These are phyloP conservation scores for Neonectria punicea DNA, from an alignment of 2,329 filamentous ascomycete species.

Conservation along the genomic window DNA sequence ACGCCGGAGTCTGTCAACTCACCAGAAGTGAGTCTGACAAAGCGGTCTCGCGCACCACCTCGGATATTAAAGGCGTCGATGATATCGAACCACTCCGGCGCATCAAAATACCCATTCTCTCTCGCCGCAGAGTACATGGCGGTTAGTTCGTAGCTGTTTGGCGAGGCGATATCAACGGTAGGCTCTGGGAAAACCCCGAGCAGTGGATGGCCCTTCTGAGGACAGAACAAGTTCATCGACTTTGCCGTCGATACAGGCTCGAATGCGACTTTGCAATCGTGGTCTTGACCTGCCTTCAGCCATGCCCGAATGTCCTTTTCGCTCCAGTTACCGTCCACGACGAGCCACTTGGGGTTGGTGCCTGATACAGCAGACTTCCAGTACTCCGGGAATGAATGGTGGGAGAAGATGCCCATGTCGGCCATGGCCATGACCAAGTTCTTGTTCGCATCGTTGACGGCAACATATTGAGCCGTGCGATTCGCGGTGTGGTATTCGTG, in stretches of 20 bases:
- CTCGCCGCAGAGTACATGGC: constrained; percentile 81
- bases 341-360: constrained; percentile 76
- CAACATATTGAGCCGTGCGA: constrained; percentile 90
- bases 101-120: constrained; percentile 73
- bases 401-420: constrained; percentile 88
- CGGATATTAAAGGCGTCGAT: constrained; percentile 84
- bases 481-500: constrained; percentile 60
- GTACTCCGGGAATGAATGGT: constrained; percentile 60
- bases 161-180: constrained; percentile 79
- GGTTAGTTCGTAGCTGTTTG: constrained; percentile 83
- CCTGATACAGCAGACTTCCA: constrained; percentile 70
- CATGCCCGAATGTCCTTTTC: constrained; percentile 73
- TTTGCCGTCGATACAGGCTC: constrained; percentile 92
- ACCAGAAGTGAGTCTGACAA: constrained; percentile 73
- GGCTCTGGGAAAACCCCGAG: constrained; percentile 68
- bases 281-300: constrained; percentile 68
- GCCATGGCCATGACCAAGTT: constrained; percentile 93
- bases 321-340: constrained; percentile 90
- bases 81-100: constrained; percentile 78
- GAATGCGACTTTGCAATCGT: constrained; percentile 74
- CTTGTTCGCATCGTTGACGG: constrained; percentile 85
- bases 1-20: constrained; percentile 82
- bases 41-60: constrained; percentile 73
- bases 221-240: constrained; percentile 73
- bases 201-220: constrained; percentile 49